Evolutionary conservation across 208 protist genomes (phyloP), one percentile per base, ranked within the genome.

Genomic region (Wallacemonas rigidus): DNA sequence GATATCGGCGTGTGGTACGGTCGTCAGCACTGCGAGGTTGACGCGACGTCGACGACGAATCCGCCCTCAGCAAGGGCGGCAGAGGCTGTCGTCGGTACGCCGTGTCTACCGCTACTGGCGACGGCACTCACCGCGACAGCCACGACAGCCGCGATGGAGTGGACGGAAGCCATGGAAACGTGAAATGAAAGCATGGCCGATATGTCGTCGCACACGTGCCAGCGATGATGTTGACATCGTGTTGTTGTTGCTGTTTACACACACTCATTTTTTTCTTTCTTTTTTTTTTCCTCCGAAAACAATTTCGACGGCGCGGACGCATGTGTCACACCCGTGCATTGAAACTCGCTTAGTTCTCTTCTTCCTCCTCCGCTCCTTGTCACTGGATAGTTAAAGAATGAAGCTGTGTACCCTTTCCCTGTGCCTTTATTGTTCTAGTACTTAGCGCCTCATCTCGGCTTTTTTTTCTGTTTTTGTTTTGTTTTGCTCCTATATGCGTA

Each of bases 401-500:
- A 26, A 26, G 26, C 26, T 26, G 26, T 26, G 26, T 26, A 26
- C 26, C 26, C 26, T 26, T 26, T 26, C 26, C 26, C 26, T 26
- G 26, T 26, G 26, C 26, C 26, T 26, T 26, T 26, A 26, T 26
- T 26, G 26, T 26, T 26, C 26, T 26, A 26, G 26, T 26, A 26
- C 26, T 26, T 26, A 26, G 26, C 26, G 26, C 26, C 26, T 26
- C 26, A 26, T 26, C 26, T 0, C 26, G 26, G 26, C 26, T 26
- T 26, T 26, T 26, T 26, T 26, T 26, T 26, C 26, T 26, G 26
- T 26, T 73, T 75, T 55, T 50, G 63, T 60, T 63, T 74, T 45
- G 35, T 78, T 74, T 78, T 43, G 3, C 43, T 72, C 53, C 26
- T 38, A 63, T 5, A 63, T 55, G 5, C 14, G 43, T 58, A 41